A percentile compares a stretch with the other conserved stretches of the same genome.
Conservation (phyloP, 768 basidiomycete species). For the Suillus occidentalis region DNA sequence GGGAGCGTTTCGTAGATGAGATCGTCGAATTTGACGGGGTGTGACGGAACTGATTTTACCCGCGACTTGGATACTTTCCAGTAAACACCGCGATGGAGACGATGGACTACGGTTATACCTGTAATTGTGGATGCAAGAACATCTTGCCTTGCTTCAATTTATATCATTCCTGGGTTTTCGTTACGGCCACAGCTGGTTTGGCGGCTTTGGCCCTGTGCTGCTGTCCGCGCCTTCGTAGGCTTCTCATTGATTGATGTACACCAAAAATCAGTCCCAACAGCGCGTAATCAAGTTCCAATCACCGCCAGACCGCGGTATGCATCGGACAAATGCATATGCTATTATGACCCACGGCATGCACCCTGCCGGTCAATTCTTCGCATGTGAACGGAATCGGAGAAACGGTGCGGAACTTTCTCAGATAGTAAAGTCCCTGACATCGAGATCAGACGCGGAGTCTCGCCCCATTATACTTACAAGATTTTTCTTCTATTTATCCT, state of each 20-base stretch:
- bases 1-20: constrained; percentile 46
- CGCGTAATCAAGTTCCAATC: background rate
- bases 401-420: background rate
- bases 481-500: background rate
- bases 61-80: background rate
- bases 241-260: background rate
- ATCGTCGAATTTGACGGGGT: constrained; percentile 17
- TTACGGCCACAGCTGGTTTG: background rate
- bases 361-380: background rate
- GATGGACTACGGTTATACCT: background rate
- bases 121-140: background rate
- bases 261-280: background rate
- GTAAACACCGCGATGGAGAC: background rate
- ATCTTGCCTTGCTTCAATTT: background rate
- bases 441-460: background rate
- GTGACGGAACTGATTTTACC: background rate
- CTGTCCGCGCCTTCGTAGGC: background rate
- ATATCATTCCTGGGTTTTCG: background rate
- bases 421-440: background rate
- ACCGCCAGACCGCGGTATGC: background rate
- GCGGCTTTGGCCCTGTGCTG: background rate
- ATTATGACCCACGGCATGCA: background rate
- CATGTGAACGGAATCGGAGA: background rate
- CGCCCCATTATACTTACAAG: background rate
- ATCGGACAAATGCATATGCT: background rate